Percentiles rank a stretch among this genome's conserved stretches.
These are phyloP conservation scores for Dysphania ambrosioides DNA, from an alignment of 148 eudicot species.

Conservation along the genomic window DNA sequence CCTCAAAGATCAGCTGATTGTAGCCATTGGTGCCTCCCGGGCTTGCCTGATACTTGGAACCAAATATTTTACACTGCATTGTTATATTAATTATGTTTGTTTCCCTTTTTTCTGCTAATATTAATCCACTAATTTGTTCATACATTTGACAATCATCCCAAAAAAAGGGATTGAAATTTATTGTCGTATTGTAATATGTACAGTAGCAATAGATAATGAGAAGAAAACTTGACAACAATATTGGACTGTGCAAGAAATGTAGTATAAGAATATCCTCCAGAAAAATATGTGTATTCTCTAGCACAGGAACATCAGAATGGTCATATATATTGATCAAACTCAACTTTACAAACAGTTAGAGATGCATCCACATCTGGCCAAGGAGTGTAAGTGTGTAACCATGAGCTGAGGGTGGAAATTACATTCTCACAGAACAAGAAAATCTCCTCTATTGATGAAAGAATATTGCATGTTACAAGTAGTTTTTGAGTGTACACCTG, in stretches of 20 bases:
- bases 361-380: slow-evolving; percentile 13
- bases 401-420: slow-evolving; percentile 1
- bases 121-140: slow-evolving; percentile 3
- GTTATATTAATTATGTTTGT: slow-evolving; percentile 37
- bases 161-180: slow-evolving; percentile 6
- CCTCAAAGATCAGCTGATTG: slow-evolving; percentile 73
- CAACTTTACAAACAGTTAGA: slow-evolving; percentile 22
- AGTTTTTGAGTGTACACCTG: slow-evolving; percentile 26
- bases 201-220: background rate
- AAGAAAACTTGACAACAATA: background rate
- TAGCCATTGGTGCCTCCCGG: slow-evolving; percentile 95
- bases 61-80: slow-evolving; percentile 68
- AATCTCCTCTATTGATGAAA: slow-evolving; percentile 13
- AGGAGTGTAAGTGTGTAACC: too few species aligned
- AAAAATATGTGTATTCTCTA: background rate
- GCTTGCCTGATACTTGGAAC: slow-evolving; percentile 99
- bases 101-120: background rate
- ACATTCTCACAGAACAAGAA: slow-evolving; percentile 23
- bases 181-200: slow-evolving; percentile 13
- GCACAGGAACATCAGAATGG: background rate
- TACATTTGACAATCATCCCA: background rate
- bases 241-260: background rate
- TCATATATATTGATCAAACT: slow-evolving; percentile 6
- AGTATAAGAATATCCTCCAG: background rate
- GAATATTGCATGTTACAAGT: slow-evolving; percentile 20